Evolutionary conservation across 179 eudicot species (phyloP).

Genomic region (Nepenthes alata): DNA sequence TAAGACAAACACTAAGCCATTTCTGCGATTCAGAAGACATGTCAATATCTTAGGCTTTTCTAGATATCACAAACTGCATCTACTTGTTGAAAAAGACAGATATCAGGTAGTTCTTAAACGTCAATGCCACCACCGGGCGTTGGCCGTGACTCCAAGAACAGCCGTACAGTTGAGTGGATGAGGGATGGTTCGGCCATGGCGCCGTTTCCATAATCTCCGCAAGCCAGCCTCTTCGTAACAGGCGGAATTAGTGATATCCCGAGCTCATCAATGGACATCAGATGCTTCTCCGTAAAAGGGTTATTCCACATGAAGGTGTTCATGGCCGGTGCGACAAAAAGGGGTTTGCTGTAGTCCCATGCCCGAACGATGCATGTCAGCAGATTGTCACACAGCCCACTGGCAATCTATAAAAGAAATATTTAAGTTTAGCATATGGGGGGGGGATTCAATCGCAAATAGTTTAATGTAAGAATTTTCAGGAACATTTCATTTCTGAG

Average conservation of each 20-base stretch:
- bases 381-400: conserved; percentile 87
- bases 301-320: conserved; percentile 96
- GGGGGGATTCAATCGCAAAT: too few relatives aligned
- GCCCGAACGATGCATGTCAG: conserved; percentile 84
- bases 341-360: conserved; percentile 88
- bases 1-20: too few relatives aligned
- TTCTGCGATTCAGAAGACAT: too few relatives aligned
- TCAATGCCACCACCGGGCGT: too few relatives aligned
- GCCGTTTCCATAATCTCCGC: conserved; percentile 91
- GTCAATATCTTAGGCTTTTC: too few relatives aligned
- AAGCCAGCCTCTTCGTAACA: conserved; percentile 72
- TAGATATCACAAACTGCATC: too few relatives aligned
- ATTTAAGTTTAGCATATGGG: neutral
- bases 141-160: conserved; percentile 39
- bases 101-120: too few relatives aligned
- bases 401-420: conserved; percentile 46
- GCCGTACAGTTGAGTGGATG: conserved; percentile 67
- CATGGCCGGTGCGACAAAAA: conserved; percentile 95
- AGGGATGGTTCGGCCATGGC: conserved; percentile 97
- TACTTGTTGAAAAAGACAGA: too few relatives aligned
- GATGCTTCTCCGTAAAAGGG: conserved; percentile 89
- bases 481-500: too few relatives aligned
- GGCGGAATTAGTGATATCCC: conserved; percentile 79
- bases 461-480: too few relatives aligned
- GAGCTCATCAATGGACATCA: conserved; percentile 62